Base-by-base conservation (phyloP, 2,329 filamentous ascomycete species). In the Beauveria brongniartii region DNA sequence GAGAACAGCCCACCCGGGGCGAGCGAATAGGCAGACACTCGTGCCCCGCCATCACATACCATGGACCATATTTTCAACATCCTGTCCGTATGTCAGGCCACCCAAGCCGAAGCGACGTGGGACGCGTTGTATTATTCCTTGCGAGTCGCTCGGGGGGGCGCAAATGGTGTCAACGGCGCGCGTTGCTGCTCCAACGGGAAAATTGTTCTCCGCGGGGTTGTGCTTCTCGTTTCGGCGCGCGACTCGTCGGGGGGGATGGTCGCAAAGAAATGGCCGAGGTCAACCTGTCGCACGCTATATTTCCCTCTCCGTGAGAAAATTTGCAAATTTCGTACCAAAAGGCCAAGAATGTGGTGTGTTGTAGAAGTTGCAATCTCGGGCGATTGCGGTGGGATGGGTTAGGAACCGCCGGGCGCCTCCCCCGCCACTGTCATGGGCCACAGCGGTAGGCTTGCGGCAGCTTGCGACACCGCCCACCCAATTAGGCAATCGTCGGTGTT, bases 1-100 rank as follows among this genome's bases (percentile, higher is more conserved):
- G 14, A 5, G 48, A 22, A 22, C 46, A 30, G n/a, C 24, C 24
- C 5, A 28, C 30, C 43, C 53, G 48, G 8, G 60, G 62, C 46
- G 12, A 26, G 14, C 14, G 30, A 20, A n/a, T 8, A 40, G n/a
- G 44, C 30, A 10, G 26, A 10, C 14, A 10, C 12, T 26, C n/a
- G 12, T 22, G 41, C 16, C 40, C 20, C 37, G 14, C 10, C 16
- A 37, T 4, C 6, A 18, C 30, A 70, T 80, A 95, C 92, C 93
- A 97, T 96, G 70, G 92, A 96, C 94, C 93, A 97, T 81, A 97
- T 97, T 81, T 97, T 97, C 82, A 97, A 83, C 94, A 97, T 97
- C 72, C 80, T 92, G 78, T 47, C 55, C 30, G 26, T 46, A 12
- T 7, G 26, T 26, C 24, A 46, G 14, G 40, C 26, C 41, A 37